phyloP scores from a whole-genome alignment of 768 basidiomycete species.

The Rhizopogon salebrosus region DNA sequence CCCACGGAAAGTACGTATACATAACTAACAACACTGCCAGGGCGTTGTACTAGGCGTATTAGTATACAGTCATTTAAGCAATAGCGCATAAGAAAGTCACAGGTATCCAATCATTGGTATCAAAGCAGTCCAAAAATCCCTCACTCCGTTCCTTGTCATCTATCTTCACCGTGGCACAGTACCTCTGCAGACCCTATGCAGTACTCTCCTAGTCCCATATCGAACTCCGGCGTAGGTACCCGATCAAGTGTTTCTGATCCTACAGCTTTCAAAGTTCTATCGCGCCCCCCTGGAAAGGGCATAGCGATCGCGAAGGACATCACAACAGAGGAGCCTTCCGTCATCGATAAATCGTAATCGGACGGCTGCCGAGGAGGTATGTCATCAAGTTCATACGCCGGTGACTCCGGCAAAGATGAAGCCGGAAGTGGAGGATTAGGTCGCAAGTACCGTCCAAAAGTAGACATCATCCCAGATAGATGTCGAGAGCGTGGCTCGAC shows the following conservation, averaged over 20 bases:
- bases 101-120: neutral
- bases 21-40: no score
- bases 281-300: conserved; percentile 23
- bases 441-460: neutral
- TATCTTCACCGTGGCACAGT: conserved; percentile 7
- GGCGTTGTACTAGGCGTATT: no score
- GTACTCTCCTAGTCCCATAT: conserved; percentile 30
- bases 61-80: no score
- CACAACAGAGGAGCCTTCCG: conserved; percentile 21
- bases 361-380: neutral
- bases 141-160: neutral
- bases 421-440: neutral
- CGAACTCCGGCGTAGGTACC: conserved; percentile 7
- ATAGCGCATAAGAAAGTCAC: no score
- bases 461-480: neutral
- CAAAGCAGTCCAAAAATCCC: neutral
- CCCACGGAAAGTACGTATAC: no score
- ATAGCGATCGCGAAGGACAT: conserved; percentile 38
- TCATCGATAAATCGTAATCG: conserved; percentile 3
- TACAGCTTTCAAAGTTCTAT: neutral
- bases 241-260: neutral
- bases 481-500: neutral
- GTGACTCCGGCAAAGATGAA: neutral
- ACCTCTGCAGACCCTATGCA: conserved; percentile 22
- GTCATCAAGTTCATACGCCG: neutral